A percentile compares a stretch with the other conserved stretches of the same genome.
These are phyloP conservation scores for Pulveroboletus sp. DNA, from an alignment of 768 basidiomycete species.

Conservation along the genomic window DNA sequence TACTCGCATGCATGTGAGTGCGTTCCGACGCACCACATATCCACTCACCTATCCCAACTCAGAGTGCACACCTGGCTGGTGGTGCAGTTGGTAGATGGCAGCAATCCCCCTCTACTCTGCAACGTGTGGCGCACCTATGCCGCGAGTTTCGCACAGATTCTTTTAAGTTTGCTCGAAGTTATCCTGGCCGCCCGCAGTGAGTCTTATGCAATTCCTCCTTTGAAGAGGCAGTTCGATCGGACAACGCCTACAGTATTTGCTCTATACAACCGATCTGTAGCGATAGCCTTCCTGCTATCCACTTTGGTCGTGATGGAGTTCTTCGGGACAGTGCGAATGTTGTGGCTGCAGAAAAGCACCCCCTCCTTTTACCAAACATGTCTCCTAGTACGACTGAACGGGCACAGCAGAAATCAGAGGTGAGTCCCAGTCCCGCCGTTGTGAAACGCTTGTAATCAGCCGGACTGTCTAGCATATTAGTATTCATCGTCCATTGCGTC, in stretches of 20 bases:
- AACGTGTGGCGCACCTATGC: constrained; percentile 10
- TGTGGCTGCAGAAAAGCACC: background rate
- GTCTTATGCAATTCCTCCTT: background rate
- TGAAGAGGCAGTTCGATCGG: background rate
- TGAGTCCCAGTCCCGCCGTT: background rate
- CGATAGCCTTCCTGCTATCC: constrained; percentile 4
- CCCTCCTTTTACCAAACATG: constrained; percentile 1
- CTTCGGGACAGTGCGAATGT: background rate
- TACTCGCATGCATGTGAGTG: constrained; percentile 23
- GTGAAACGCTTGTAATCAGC: background rate
- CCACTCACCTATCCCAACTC: background rate
- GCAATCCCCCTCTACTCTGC: constrained; percentile 8
- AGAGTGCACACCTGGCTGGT: constrained; percentile 15
- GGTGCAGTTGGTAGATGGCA: constrained; percentile 6
- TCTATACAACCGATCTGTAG: constrained; percentile 16
- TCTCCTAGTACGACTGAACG: background rate
- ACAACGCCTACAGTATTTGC: constrained; percentile 13
- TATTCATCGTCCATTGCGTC: constrained; percentile 9
- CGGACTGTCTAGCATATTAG: constrained; percentile 5
- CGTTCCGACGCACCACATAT: background rate
- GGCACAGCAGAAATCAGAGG: constrained; percentile 2
- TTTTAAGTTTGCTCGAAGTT: constrained; percentile 13
- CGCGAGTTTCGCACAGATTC: background rate
- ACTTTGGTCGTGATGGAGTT: constrained; percentile 5
- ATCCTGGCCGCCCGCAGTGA: constrained; percentile 16